Conservation (phyloP, 108 stramenopile species). For the Conticribra guillardii region DNA sequence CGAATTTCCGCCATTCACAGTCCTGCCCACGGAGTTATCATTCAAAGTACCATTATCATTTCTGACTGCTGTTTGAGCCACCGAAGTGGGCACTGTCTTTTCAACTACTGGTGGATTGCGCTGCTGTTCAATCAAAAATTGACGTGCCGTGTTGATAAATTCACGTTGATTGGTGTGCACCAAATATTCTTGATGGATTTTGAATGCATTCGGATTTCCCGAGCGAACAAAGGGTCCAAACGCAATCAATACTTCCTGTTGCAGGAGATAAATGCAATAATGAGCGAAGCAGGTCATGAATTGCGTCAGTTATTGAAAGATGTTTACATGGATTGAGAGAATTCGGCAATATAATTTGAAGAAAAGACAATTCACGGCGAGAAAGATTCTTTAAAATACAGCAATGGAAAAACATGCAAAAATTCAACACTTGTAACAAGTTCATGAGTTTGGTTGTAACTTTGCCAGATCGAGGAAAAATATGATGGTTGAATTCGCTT, state of each 20-base stretch:
- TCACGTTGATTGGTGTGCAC: slow-evolving; percentile 48
- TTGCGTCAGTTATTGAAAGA: neutral
- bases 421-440: no score
- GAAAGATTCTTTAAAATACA: no score
- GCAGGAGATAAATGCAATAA: no score
- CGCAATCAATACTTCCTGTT: slow-evolving; percentile 68
- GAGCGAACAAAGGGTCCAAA: slow-evolving; percentile 73
- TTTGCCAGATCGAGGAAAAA: no score
- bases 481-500: no score
- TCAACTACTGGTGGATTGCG: neutral
- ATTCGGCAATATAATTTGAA: no score
- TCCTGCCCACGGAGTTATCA: neutral
- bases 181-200: slow-evolving; percentile 74
- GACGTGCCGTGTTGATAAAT: slow-evolving; percentile 63
- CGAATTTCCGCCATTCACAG: no score
- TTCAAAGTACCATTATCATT: neutral
- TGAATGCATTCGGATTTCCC: slow-evolving; percentile 58
- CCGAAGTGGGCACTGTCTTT: neutral
- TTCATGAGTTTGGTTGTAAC: no score
- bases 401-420: no score
- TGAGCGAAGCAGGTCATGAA: neutral
- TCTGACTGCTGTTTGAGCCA: neutral
- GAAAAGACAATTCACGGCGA: no score
- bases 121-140: slow-evolving; percentile 49
- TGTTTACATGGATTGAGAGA: neutral